Conservation (phyloP, 2,329 filamentous ascomycete genomes). For the Pyricularia sp. region DNA sequence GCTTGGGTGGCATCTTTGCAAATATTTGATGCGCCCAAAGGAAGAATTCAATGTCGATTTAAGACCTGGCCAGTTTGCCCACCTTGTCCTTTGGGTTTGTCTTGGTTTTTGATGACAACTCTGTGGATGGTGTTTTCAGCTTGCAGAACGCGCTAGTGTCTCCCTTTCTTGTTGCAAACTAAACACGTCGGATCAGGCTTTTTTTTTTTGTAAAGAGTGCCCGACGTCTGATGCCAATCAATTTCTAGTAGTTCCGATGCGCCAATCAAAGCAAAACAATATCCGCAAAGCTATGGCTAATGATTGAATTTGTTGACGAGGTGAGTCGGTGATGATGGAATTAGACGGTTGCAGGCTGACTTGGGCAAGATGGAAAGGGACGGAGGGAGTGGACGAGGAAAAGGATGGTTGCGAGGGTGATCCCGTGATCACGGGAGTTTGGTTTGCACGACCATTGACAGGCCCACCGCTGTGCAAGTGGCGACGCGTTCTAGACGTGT, state of each 20-base stretch:
- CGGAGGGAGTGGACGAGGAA: background rate
- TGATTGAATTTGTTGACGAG: background rate
- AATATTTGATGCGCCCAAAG: background rate
- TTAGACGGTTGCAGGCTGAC: background rate
- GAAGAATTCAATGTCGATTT: background rate
- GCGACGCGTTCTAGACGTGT: background rate
- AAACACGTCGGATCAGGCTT: background rate
- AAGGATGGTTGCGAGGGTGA: background rate
- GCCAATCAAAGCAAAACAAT: background rate
- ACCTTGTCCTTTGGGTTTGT: background rate
- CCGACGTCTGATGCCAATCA: background rate
- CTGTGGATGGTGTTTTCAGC: background rate
- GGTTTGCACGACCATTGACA: background rate
- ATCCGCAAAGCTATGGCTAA: background rate
- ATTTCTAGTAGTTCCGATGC: background rate
- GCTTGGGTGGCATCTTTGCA: constrained; percentile 22
- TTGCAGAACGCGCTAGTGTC: background rate
- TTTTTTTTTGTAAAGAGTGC: background rate
- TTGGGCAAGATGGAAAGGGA: background rate
- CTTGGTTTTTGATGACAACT: background rate
- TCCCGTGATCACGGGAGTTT: background rate
- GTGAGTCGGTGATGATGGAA: background rate
- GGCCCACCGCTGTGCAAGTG: background rate
- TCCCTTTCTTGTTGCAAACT: background rate
- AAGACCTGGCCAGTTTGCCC: background rate